A percentile compares a stretch with the other conserved stretches of the same genome.
Conservation (phyloP, 2,329 filamentous ascomycete genomes). For the Knoxdaviesia proteae region DNA sequence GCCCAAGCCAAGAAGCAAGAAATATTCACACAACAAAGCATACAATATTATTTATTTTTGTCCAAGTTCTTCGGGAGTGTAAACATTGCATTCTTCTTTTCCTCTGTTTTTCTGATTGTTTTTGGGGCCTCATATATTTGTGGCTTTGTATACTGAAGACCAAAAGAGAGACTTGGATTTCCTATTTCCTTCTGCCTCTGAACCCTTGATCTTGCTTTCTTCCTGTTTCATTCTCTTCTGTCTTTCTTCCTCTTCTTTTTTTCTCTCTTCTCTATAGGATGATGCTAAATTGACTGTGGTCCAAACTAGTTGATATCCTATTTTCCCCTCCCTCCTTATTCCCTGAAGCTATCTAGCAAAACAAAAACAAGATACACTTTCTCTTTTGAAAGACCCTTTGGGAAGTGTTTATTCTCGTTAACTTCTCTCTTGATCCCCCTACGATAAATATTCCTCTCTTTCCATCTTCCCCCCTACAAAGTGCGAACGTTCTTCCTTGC, state of each 20-base stretch:
- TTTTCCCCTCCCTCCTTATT: no score
- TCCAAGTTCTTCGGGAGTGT: neutral
- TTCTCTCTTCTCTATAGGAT: no score
- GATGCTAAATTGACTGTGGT: no score
- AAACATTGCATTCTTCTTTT: neutral
- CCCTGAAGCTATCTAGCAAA: neutral
- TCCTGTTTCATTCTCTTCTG: neutral
- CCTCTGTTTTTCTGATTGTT: neutral
- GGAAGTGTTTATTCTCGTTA: no score
- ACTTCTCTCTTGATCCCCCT: no score
- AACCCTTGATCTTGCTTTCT: slow-evolving; percentile 2
- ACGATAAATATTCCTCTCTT: no score
- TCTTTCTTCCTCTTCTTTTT: neutral
- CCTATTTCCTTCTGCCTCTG: slow-evolving; percentile 7
- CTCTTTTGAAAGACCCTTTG: slow-evolving; percentile 1
- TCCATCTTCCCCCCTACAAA: no score
- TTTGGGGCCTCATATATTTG: neutral
- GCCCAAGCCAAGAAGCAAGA: no score
- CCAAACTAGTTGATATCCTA: neutral
- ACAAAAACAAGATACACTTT: slow-evolving; percentile 1
- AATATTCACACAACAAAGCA: no score
- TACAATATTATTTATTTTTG: neutral
- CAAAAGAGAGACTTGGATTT: slow-evolving; percentile 8
- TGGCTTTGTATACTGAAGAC: no score
- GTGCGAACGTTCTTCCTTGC: no score